Conservation (phyloP, 371 early-diverging fungal genomes). For the Dichotomocladium elegans region DNA sequence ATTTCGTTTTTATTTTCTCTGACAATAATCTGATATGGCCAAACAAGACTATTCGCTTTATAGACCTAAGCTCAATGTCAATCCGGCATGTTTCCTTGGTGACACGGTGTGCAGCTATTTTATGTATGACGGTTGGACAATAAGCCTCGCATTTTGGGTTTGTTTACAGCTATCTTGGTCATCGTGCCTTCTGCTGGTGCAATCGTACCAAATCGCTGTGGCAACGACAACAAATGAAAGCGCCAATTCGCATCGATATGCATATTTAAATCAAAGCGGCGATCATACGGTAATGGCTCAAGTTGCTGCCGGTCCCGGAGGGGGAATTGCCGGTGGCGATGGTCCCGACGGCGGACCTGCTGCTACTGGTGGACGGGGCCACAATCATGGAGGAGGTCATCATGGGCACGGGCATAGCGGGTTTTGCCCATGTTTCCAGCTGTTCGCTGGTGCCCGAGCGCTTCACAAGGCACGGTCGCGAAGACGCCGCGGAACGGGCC, state of each 20-base stretch:
- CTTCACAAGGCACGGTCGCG: slow-evolving; percentile 24
- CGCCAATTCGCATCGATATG: slow-evolving; percentile 64
- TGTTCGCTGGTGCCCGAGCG: slow-evolving; percentile 45
- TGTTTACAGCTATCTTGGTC: slow-evolving; percentile 80
- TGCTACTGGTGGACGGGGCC: slow-evolving; percentile 10
- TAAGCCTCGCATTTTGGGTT: slow-evolving; percentile 68
- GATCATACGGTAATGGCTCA: slow-evolving; percentile 29
- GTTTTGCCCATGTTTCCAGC: slow-evolving; percentile 40
- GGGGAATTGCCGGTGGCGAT: slow-evolving; percentile 13
- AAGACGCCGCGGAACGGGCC: not conserved
- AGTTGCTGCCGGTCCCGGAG: slow-evolving; percentile 30
- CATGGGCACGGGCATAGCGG: slow-evolving; percentile 7
- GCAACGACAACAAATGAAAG: slow-evolving; percentile 90
- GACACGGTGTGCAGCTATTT: slow-evolving; percentile 65
- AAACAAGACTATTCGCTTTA: not conserved
- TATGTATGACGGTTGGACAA: slow-evolving; percentile 69
- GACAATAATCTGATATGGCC: no score
- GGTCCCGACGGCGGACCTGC: not conserved
- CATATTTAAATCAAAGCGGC: slow-evolving; percentile 43
- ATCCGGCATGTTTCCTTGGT: slow-evolving; percentile 56
- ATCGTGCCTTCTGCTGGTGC: slow-evolving; percentile 66
- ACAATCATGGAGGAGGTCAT: slow-evolving; percentile 6
- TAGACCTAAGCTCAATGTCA: not conserved
- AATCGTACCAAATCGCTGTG: slow-evolving; percentile 74
- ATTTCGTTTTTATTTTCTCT: not conserved